Evolutionary conservation across 768 basidiomycete species (phyloP), one percentile per base, ranked within the genome.

Genomic region (Asterophora parasitica): DNA sequence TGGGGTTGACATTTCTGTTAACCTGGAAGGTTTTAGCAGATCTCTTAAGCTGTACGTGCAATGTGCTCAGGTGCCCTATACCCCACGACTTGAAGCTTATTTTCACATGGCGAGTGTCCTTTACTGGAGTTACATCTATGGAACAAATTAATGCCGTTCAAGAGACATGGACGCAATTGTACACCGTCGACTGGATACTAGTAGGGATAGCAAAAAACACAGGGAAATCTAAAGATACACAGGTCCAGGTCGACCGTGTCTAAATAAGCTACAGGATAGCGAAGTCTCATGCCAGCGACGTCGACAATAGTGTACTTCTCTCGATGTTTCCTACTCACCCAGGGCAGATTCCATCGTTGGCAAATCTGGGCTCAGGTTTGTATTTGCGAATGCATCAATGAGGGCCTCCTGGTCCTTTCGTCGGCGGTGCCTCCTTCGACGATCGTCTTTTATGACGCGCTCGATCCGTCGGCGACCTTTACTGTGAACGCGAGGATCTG

Each of bases 351-450:
- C 65, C 42, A 50, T 44, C 35, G 49, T 41, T 33, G 54, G 53
- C 30, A 58, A 47, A 34, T 70, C 72, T 26, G 53, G 64, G 38
- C 56, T 61, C 48, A 79, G 55, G 44, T 72, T 71, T 59, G 77
- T 76, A 50, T 66, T 80, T 34, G 85, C 81, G 61, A 92, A 90
- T 5, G 86, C 83, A 60, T 86, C 83, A 49, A 91, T 73, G 76
- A 92, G 81, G 19, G 83, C 74, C 46, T 92, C 89, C 58, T 89
- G 86, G 58, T 91, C 89, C 61, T 86, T 88, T 57, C 88, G 83
- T 46, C 88, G 75, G 58, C 77, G 85, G 65, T 92, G 89, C 54
- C 89, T 76, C 65, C 77, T 80, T 57, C 87, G 76, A 53, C 88
- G 76, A 69, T 92, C 89, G 39, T 92, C 89, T 62, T 87, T 89